A percentile compares a stretch with the other conserved stretches of the same genome.
Evolutionary conservation across 2,329 filamentous ascomycete species (phyloP).

Genomic region (Venturia pyrina): DNA sequence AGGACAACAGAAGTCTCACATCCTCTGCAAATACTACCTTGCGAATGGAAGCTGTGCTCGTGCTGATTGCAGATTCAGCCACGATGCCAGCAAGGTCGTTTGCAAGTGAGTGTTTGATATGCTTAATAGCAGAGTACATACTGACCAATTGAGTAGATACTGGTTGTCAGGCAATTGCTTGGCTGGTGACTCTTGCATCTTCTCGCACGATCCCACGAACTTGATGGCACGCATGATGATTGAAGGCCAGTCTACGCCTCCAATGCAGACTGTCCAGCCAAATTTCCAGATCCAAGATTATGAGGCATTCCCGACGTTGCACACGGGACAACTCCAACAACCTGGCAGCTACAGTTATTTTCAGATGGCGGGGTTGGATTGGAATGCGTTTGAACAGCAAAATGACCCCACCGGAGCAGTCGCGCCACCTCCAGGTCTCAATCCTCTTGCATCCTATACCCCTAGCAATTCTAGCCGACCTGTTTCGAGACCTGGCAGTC

Average conservation of each 20-base stretch:
- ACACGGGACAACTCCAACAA: constrained; percentile 23
- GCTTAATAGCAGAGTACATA: constrained; percentile 10
- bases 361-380: constrained; percentile 19
- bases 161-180: constrained; percentile 95
- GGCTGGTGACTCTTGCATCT: constrained; percentile 87
- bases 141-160: constrained; percentile 48
- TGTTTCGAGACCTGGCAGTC: constrained; percentile 74
- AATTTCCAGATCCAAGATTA: constrained; percentile 74
- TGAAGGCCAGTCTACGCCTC: constrained; percentile 51
- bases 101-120: constrained; percentile 70
- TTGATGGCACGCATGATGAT: constrained; percentile 73
- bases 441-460: constrained; percentile 49
- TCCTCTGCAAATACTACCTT: constrained; percentile 95
- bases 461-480: constrained; percentile 49
- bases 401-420: constrained; percentile 19
- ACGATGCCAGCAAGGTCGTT: constrained; percentile 88
- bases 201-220: constrained; percentile 88
- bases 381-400: constrained; percentile 28
- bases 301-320: constrained; percentile 73
- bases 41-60: constrained; percentile 91
- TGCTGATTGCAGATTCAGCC: constrained; percentile 93
- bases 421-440: constrained; percentile 61
- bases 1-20: constrained; percentile 67
- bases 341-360: constrained; percentile 34
- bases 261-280: constrained; percentile 51